These are phyloP conservation scores for Fusarium sp. DNA, from an alignment of 2,329 filamentous ascomycete species.

Conservation along the genomic window DNA sequence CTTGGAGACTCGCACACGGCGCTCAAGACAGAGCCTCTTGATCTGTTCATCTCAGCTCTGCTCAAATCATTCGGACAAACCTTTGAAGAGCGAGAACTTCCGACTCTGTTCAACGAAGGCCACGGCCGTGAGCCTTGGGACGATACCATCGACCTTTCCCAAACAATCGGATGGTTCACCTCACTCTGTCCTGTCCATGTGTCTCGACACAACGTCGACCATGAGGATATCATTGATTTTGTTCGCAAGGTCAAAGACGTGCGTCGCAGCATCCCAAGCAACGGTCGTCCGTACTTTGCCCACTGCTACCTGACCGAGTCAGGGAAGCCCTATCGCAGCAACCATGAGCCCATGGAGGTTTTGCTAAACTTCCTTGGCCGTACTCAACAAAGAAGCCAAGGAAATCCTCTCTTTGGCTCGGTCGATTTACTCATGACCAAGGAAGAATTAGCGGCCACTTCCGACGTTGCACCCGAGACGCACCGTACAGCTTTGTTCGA, in stretches of 20 bases:
- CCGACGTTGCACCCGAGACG: slow-evolving; percentile 20
- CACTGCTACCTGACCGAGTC: slow-evolving; percentile 9
- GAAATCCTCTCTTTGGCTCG: background rate
- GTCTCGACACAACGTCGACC: background rate
- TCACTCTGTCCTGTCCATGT: slow-evolving; percentile 51
- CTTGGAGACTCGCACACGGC: slow-evolving; percentile 44
- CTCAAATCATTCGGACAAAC: slow-evolving; percentile 48
- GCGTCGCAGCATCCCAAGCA: slow-evolving; percentile 16
- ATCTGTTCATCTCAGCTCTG: slow-evolving; percentile 52
- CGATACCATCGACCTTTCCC: slow-evolving; percentile 48
- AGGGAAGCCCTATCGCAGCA: background rate
- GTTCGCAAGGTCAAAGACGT: slow-evolving; percentile 23
- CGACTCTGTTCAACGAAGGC: slow-evolving; percentile 54
- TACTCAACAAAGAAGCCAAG: slow-evolving; percentile 5
- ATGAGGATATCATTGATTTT: slow-evolving; percentile 9
- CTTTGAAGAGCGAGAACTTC: slow-evolving; percentile 50
- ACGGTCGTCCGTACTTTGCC: slow-evolving; percentile 31
- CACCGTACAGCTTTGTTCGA: slow-evolving; percentile 35
- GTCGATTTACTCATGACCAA: slow-evolving; percentile 2
- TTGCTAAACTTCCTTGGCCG: slow-evolving; percentile 26
- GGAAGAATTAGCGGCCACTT: background rate
- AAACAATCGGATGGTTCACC: slow-evolving; percentile 61
- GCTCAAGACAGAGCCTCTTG: slow-evolving; percentile 51
- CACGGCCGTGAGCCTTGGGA: slow-evolving; percentile 56
- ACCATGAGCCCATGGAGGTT: slow-evolving; percentile 22